Percentiles rank a stretch among this genome's conserved stretches.
These are phyloP conservation scores for Coprinellus aureogranulatus DNA, from an alignment of 768 basidiomycete genomes.

Conservation along the genomic window DNA sequence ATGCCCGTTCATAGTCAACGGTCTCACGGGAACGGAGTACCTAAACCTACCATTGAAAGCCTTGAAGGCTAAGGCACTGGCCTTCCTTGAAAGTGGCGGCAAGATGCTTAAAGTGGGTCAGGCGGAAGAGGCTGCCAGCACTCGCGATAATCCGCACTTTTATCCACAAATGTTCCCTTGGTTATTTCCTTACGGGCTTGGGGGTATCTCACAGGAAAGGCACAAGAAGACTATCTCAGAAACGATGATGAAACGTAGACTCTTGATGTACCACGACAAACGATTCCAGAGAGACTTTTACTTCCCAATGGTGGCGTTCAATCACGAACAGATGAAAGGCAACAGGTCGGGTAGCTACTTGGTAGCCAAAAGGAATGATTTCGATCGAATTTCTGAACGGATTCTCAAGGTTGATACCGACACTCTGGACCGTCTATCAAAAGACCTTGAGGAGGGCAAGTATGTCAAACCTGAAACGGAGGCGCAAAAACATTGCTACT, in stretches of 20 bases:
- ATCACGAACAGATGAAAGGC: slow-evolving; percentile 28
- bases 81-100: slow-evolving; percentile 20
- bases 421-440: slow-evolving; percentile 4
- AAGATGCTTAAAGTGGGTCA: slow-evolving; percentile 28
- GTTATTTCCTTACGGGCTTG: slow-evolving; percentile 39
- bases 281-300: slow-evolving; percentile 32
- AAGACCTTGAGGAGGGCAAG: slow-evolving; percentile 15
- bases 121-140: slow-evolving; percentile 15
- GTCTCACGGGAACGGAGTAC: slow-evolving; percentile 24
- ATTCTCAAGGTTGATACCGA: slow-evolving; percentile 12
- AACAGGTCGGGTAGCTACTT: slow-evolving; percentile 20
- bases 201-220: slow-evolving; percentile 16
- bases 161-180: slow-evolving; percentile 44
- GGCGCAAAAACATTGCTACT: too few relatives aligned
- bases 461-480: slow-evolving; percentile 15
- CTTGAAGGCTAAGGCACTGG: slow-evolving; percentile 22
- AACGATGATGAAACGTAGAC: slow-evolving; percentile 16
- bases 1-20: slow-evolving; percentile 37
- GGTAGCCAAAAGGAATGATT: slow-evolving; percentile 12
- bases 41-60: slow-evolving; percentile 13
- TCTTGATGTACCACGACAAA: slow-evolving; percentile 35
- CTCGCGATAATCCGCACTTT: slow-evolving; percentile 30
- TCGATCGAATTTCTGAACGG: slow-evolving; percentile 14
- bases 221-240: slow-evolving; percentile 14
- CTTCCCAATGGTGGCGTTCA: slow-evolving; percentile 32